Base-by-base conservation (phyloP, 1,284 basidiomycete species). In the Ganoderma lingzhi region DNA sequence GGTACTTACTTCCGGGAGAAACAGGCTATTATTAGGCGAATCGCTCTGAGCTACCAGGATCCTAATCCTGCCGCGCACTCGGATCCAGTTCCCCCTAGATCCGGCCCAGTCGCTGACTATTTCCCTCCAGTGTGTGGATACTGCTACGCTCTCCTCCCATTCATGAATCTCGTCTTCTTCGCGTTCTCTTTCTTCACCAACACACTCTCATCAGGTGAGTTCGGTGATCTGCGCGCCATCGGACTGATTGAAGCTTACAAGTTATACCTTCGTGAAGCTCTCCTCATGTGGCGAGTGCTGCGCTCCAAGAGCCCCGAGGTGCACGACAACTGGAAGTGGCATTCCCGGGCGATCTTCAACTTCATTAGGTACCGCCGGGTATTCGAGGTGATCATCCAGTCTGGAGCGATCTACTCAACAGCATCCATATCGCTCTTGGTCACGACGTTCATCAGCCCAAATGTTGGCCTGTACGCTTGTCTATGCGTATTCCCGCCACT, bases 371-470 rank as follows among this genome's bases (percentile, higher is more conserved):
- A 65, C 58, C 64, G 56, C 19, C 64, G 56, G 9, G 64, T 60
- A 17, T 65, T 65, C 44, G 64, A 65, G 58, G 64, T 58, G 9
- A 60, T 65, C 44, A 51, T 65, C 42, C 53, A 65, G 64, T 65
- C 64, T 23, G 64, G 56, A 2, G 56, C 44, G 3, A 60, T 60
- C 19, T 65, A 60, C 14, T 60, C 56, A 30, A 2, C 19, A 15
- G 55, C 64, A 3, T 65, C 64, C 17, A 23, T 65, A 28, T 32
- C 56, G 42, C 56, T 65, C 30, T 28, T 59, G 2, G 42, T 65
- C 28, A 60, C 42, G 14, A n/a, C 23, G 15, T 39, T 65, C 58
- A 14, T 64, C 12, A 55, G 63, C 51, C 48, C 63, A 4, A 41
- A 64, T 3, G 8, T 64, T 23, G 51, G 63, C 3, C 12, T 53